Conservation (phyloP, 768 basidiomycete species). For the Leucosporidium creatinivorum region DNA sequence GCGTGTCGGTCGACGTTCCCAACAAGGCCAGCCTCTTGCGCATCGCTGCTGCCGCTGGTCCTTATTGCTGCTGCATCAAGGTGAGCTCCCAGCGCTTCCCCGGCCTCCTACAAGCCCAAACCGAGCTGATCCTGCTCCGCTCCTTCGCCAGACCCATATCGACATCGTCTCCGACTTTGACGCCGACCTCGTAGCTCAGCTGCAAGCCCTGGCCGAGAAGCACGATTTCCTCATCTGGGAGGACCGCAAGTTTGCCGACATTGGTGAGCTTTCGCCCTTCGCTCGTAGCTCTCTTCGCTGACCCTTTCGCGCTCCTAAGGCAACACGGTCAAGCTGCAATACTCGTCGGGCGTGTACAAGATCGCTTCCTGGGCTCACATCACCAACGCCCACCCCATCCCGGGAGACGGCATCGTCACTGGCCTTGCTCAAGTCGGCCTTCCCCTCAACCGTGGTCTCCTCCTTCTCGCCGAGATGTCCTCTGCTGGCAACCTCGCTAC, state of each 20-base stretch:
- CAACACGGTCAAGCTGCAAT: conserved; percentile 92
- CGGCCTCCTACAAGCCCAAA: background rate
- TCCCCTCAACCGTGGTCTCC: conserved; percentile 73
- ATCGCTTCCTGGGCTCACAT: conserved; percentile 95
- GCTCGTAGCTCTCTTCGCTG: background rate
- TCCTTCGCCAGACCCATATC: conserved; percentile 72
- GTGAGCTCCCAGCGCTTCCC: conserved; percentile 42
- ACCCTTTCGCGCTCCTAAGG: conserved; percentile 49
- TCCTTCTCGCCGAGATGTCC: conserved; percentile 95
- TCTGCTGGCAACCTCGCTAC: conserved; percentile 75
- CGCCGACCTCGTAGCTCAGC: conserved; percentile 56
- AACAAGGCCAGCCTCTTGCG: conserved; percentile 66
- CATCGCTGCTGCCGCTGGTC: conserved; percentile 81
- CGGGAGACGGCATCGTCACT: conserved; percentile 89
- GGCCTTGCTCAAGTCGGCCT: conserved; percentile 80
- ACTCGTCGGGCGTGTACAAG: conserved; percentile 82
- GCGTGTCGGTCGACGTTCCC: conserved; percentile 92
- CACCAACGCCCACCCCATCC: conserved; percentile 92
- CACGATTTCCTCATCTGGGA: conserved; percentile 96
- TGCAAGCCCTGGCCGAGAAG: conserved; percentile 63
- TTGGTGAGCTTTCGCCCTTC: conserved; percentile 53
- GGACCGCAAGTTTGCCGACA: conserved; percentile 98
- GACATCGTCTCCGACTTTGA: conserved; percentile 94
- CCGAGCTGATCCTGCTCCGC: background rate
- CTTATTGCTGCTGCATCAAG: conserved; percentile 89